Base-by-base conservation (phyloP, 228 moss, liverwort and hornwort species). In the Sphagnum fallax region DNA sequence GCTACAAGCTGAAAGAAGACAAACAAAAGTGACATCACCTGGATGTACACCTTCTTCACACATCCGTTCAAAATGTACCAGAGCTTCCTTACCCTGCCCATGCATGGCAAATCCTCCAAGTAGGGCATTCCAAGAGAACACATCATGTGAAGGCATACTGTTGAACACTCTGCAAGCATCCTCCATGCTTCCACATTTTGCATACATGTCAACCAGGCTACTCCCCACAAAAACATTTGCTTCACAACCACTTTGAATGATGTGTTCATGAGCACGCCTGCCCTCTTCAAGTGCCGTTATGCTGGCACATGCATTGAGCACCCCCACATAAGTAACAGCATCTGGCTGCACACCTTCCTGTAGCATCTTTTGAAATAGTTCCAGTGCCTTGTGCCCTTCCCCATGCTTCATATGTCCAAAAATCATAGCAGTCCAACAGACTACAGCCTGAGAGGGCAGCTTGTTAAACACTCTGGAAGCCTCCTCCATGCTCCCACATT, bases 71-170 rank as follows among this genome's bases (percentile, higher is more conserved):
- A 52, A 66, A 52, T 65, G 49, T 16, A 65, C 70, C 64, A 65
- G 66, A 52, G 75, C 70, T 4, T 9, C 53, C 60, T 10, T 47
- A n/a, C 66, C 70, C 7, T 65, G 16, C 49, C 66, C 75, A 55
- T 61, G 61, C 50, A 66, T 71, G 6, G 51, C 75, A 52, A 69
- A 59, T 50, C 75, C 65, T 49, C 16, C 53, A 57, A 75, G 69
- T 49, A 75, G 69, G 52, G 69, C 75, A 70, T 62, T 70, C 75
- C 75, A 75, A 4, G 75, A 65, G 8, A 70, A 69, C 10, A 76
- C 52, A 60, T 76, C 71, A 16, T 65, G 75, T 4, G 15, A 47
- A 10, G 65, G 52, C 75, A 76, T 70, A 14, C 49, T 48, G 48
- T 76, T 71, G n/a, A 76, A 76, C 8, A 66, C 71, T 49, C 15